Evolutionary conservation across 768 basidiomycete species (phyloP).

Genomic region (Lactarius sp.): DNA sequence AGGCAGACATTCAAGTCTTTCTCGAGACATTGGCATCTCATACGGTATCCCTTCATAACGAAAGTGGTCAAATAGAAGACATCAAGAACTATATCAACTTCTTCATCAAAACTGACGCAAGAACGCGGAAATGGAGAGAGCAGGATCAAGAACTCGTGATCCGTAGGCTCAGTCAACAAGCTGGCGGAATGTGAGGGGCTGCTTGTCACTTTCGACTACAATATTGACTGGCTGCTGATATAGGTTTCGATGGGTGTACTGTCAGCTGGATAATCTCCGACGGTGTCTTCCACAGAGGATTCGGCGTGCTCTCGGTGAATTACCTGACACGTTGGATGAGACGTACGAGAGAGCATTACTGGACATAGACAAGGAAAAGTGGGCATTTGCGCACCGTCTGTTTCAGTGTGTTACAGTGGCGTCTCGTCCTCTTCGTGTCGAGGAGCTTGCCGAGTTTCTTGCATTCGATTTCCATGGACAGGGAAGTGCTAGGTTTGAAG

Average conservation of each 20-base stretch:
- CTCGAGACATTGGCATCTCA: background rate
- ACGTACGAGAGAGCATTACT: background rate
- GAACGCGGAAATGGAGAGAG: background rate
- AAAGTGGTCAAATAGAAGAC: background rate
- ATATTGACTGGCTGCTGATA: background rate
- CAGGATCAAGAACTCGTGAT: background rate
- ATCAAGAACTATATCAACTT: background rate
- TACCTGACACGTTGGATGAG: background rate
- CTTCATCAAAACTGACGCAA: background rate
- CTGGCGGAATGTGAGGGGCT: background rate
- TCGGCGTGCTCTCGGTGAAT: background rate
- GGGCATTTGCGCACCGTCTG: background rate
- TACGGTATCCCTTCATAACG: background rate
- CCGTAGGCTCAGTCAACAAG: background rate
- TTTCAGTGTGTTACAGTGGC: conserved; percentile 6
- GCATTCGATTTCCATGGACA: background rate
- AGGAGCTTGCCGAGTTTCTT: conserved; percentile 5
- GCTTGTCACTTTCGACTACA: no score
- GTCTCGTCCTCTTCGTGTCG: background rate
- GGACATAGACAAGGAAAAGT: background rate
- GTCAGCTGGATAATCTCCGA: background rate
- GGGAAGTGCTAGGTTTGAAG: background rate
- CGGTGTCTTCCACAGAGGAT: no score
- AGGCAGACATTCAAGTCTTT: no score
- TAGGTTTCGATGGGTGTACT: background rate